These are phyloP conservation scores for Psilocybe azurescens DNA, from an alignment of 768 basidiomycete species.

Conservation along the genomic window DNA sequence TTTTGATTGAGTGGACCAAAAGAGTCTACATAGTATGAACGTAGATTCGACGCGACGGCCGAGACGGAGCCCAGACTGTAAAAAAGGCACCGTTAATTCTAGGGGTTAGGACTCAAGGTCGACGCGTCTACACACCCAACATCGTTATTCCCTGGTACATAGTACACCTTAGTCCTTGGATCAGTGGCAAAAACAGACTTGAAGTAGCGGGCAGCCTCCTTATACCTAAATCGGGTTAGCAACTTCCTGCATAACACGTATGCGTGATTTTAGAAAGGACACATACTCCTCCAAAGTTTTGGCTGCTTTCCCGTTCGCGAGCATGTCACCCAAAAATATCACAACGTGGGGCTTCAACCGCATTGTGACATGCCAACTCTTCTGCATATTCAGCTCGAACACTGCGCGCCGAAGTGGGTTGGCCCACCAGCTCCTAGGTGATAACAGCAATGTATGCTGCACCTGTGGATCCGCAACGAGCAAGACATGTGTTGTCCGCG, in stretches of 20 bases:
- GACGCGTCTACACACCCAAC: conserved; percentile 52
- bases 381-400: conserved; percentile 65
- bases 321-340: conserved; percentile 81
- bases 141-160: conserved; percentile 85
- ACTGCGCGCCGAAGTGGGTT: conserved; percentile 47
- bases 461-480: conserved; percentile 76
- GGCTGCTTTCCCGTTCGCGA: conserved; percentile 65
- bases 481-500: conserved; percentile 58
- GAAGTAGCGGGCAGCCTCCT: conserved; percentile 63
- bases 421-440: conserved; percentile 47
- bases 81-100: neutral
- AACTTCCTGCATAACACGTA: neutral
- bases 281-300: conserved; percentile 50
- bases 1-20: conserved; percentile 77
- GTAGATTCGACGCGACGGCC: conserved; percentile 56
- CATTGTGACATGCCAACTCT: conserved; percentile 70
- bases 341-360: conserved; percentile 64
- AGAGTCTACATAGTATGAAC: conserved; percentile 58
- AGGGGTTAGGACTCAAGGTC: neutral
- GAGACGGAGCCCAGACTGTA: conserved; percentile 60
- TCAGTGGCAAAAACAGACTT: conserved; percentile 59
- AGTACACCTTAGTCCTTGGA: conserved; percentile 48
- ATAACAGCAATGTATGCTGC: conserved; percentile 41
- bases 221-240: conserved; percentile 52
- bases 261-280: neutral